These are phyloP conservation scores for Vitis hybrid DNA, from an alignment of 177 flowering plant genomes.

Conservation along the genomic window DNA sequence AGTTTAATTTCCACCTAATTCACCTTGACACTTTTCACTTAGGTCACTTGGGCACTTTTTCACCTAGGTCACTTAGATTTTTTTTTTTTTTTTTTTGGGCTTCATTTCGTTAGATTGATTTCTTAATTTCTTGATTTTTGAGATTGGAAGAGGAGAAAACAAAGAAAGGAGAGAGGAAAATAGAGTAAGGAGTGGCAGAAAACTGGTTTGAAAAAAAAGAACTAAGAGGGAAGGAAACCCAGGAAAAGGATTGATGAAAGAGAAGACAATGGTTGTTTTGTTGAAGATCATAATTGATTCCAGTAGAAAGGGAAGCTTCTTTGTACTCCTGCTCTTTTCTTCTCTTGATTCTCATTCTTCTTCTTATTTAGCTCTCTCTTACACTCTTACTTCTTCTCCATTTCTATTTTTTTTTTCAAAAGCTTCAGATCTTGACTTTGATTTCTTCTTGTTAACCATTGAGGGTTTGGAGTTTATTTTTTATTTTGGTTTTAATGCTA, in stretches of 20 bases:
- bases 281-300: slow-evolving; percentile 45
- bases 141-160: too few species aligned
- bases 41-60: too few species aligned
- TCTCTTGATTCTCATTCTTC: slow-evolving; percentile 40
- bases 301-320: slow-evolving; percentile 35
- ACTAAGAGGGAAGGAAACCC: too few species aligned
- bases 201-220: too few species aligned
- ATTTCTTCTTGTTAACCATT: neutral
- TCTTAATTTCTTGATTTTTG: too few species aligned
- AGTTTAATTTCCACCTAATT: too few species aligned
- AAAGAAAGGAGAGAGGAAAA: too few species aligned
- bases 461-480: neutral
- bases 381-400: neutral
- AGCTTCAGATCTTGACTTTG: neutral
- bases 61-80: too few species aligned
- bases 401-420: slow-evolving; percentile 2
- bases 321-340: slow-evolving; percentile 35
- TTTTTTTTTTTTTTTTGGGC: too few species aligned
- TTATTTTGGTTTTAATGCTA: slow-evolving; percentile 13
- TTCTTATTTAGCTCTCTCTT: slow-evolving; percentile 23
- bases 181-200: too few species aligned
- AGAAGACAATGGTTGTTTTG: slow-evolving; percentile 2
- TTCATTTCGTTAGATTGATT: too few species aligned
- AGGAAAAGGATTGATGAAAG: neutral
- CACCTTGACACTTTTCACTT: too few species aligned